Conservation (phyloP, 2,329 filamentous ascomycete species). For the Cytospora mali region DNA sequence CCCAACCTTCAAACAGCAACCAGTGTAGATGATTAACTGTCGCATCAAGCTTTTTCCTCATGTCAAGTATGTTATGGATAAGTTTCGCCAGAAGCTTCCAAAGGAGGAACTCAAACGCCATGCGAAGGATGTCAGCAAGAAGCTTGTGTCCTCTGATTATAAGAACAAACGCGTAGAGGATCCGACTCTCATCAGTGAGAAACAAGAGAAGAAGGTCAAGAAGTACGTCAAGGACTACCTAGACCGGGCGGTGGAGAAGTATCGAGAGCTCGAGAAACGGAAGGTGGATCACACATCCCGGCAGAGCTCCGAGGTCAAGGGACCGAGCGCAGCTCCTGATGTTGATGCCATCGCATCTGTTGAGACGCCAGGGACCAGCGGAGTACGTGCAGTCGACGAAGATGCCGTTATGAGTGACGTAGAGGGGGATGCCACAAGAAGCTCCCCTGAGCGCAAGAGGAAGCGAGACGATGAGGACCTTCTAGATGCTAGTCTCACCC, state of each 20-base stretch:
- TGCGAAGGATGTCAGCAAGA: conserved; percentile 75
- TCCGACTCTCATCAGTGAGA: conserved; percentile 72
- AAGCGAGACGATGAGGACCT: conserved; percentile 58
- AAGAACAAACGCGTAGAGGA: conserved; percentile 86
- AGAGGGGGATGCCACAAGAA: conserved; percentile 51
- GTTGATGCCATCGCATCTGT: conserved; percentile 29
- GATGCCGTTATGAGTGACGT: conserved; percentile 46
- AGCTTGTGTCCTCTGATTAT: conserved; percentile 88
- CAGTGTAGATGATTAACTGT: not conserved
- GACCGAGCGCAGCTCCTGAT: conserved; percentile 15
- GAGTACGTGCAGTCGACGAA: conserved; percentile 37
- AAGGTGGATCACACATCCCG: conserved; percentile 50
- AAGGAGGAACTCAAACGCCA: conserved; percentile 72
- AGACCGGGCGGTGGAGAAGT: conserved; percentile 82
- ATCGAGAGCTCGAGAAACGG: conserved; percentile 66
- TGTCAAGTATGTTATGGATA: conserved; percentile 83
- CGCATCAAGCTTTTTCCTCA: conserved; percentile 72
- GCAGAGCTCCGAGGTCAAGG: conserved; percentile 32
- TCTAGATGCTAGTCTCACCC: conserved; percentile 48
- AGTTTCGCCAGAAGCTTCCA: conserved; percentile 83
- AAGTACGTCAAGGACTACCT: conserved; percentile 83
- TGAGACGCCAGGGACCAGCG: conserved; percentile 30
- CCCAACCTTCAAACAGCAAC: not conserved
- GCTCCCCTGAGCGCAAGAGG: conserved; percentile 61
- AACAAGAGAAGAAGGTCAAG: conserved; percentile 81